These are phyloP conservation scores for Fusarium humuli DNA, from an alignment of 2,329 filamentous ascomycete genomes.

Conservation along the genomic window DNA sequence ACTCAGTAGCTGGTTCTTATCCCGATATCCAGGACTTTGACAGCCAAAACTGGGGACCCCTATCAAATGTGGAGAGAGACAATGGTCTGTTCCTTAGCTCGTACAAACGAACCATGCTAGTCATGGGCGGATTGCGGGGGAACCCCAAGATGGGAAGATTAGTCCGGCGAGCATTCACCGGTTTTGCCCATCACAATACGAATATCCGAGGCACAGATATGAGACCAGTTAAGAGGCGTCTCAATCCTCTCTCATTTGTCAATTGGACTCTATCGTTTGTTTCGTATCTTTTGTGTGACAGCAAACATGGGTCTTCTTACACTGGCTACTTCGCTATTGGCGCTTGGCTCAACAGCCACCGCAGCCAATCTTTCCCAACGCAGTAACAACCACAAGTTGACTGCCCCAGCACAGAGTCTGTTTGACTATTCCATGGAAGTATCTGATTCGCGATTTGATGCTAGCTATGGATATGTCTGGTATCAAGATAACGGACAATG, in stretches of 20 bases:
- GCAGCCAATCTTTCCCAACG: slow-evolving; percentile 14
- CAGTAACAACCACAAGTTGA: slow-evolving; percentile 13
- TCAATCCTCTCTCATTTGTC: neutral
- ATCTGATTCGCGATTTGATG: slow-evolving; percentile 55
- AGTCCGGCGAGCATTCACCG: slow-evolving; percentile 15
- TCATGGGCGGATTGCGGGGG: slow-evolving; percentile 10
- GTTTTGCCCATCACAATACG: slow-evolving; percentile 11
- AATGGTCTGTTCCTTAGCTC: neutral
- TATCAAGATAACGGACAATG: slow-evolving; percentile 58
- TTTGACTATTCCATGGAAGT: slow-evolving; percentile 53
- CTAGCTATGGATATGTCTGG: slow-evolving; percentile 56
- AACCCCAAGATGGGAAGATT: slow-evolving; percentile 2
- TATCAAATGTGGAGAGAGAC: slow-evolving; percentile 16
- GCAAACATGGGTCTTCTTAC: slow-evolving; percentile 14
- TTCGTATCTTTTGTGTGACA: neutral
- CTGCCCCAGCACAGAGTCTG: neutral
- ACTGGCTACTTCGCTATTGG: slow-evolving; percentile 18
- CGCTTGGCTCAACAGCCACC: slow-evolving; percentile 4
- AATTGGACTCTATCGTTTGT: neutral
- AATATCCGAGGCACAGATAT: neutral
- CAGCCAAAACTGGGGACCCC: neutral
- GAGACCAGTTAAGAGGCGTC: slow-evolving; percentile 9
- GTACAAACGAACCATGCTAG: neutral
- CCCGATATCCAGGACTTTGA: neutral
- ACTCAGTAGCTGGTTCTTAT: neutral